phyloP scores from a whole-genome alignment of 2,329 filamentous ascomycete species.

The Tolypocladium pustulatum region DNA sequence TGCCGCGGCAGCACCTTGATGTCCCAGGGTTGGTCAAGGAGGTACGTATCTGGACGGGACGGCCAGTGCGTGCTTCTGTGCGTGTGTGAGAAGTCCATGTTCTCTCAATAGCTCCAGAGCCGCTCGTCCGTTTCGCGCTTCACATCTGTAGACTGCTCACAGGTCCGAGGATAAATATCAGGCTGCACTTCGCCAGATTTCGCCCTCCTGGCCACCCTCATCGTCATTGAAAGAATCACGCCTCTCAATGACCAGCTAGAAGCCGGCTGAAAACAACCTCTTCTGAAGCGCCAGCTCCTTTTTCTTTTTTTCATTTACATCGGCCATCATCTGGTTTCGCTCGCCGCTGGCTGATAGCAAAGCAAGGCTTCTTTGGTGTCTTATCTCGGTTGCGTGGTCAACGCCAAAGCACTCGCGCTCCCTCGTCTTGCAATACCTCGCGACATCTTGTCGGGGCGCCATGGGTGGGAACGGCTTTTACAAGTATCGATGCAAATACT shows the following conservation, averaged over 20 bases:
- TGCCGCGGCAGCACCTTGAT: conserved; percentile 2
- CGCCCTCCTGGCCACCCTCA: neutral
- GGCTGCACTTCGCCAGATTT: neutral
- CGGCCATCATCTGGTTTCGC: neutral
- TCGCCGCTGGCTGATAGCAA: neutral
- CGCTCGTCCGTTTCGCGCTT: neutral
- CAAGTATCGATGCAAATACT: conserved; percentile 46
- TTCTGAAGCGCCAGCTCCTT: neutral
- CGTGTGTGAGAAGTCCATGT: neutral
- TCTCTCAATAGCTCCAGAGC: neutral
- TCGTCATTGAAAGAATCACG: neutral
- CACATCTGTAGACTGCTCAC: neutral
- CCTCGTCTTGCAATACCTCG: neutral
- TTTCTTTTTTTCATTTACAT: neutral
- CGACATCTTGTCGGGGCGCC: neutral
- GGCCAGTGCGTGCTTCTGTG: neutral
- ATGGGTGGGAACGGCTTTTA: conserved; percentile 32
- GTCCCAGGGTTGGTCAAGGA: neutral
- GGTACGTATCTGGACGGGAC: neutral
- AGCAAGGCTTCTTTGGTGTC: neutral
- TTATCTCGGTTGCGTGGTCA: neutral
- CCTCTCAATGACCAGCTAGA: neutral
- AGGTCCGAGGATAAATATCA: neutral
- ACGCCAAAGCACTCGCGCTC: neutral
- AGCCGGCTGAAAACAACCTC: neutral